These are phyloP conservation scores for Tricholoma furcatifolium DNA, from an alignment of 768 basidiomycete species.

Conservation along the genomic window DNA sequence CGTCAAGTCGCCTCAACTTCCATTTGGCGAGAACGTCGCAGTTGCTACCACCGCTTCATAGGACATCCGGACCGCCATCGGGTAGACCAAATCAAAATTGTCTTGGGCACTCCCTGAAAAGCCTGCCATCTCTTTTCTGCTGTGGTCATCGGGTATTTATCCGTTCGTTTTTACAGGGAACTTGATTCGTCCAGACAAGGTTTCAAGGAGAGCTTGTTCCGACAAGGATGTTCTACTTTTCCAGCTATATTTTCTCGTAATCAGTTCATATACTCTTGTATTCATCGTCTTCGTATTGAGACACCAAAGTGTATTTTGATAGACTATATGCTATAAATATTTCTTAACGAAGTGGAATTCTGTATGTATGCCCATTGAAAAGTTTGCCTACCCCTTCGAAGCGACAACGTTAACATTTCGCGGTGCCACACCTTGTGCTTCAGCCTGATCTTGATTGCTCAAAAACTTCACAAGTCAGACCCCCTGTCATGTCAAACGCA, in stretches of 20 bases:
- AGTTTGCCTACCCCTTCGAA: no score
- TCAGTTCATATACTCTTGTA: slow-evolving; percentile 27
- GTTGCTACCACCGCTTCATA: slow-evolving; percentile 48
- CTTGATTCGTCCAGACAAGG: slow-evolving; percentile 15
- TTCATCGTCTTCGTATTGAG: slow-evolving; percentile 32
- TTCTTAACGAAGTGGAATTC: slow-evolving; percentile 10
- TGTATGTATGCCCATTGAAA: neutral
- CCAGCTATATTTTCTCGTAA: slow-evolving; percentile 13
- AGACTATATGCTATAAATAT: slow-evolving; percentile 32
- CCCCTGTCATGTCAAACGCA: no score
- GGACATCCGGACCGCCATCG: slow-evolving; percentile 11
- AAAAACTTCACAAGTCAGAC: no score
- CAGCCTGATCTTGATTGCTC: no score
- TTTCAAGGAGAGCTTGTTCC: slow-evolving; percentile 12
- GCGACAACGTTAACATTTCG: no score
- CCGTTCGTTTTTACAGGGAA: slow-evolving; percentile 33
- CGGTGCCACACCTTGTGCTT: no score
- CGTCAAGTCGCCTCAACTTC: slow-evolving; percentile 59
- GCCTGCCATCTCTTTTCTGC: slow-evolving; percentile 23
- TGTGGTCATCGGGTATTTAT: slow-evolving; percentile 44
- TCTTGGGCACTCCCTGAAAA: slow-evolving; percentile 14
- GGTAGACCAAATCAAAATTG: slow-evolving; percentile 11
- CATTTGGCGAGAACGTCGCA: slow-evolving; percentile 60
- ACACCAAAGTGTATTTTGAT: slow-evolving; percentile 37
- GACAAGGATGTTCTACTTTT: slow-evolving; percentile 15